Conservation (phyloP, 148 eudicot genomes). For the Silene uniflora region DNA sequence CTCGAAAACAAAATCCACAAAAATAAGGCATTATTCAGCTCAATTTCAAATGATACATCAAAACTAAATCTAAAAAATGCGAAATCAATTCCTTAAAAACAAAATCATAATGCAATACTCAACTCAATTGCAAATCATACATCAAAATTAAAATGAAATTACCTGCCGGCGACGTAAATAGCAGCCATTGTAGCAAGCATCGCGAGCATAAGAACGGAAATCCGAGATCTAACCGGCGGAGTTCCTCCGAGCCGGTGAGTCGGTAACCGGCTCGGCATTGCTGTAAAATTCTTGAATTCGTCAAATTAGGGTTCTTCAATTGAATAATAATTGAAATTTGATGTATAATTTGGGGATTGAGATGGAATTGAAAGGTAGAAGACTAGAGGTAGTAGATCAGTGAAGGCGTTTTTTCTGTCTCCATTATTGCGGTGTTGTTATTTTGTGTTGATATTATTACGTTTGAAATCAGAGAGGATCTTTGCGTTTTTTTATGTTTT, state of each 20-base stretch:
- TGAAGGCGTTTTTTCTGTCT: neutral
- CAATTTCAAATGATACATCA: neutral
- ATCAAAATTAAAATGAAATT: neutral
- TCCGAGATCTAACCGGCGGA: conserved; percentile 46
- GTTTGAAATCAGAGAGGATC: neutral
- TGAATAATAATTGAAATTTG: neutral
- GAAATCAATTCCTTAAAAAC: too few relatives aligned
- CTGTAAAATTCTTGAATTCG: neutral
- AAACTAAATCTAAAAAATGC: too few relatives aligned
- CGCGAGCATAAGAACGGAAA: conserved; percentile 46
- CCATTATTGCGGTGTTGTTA: neutral
- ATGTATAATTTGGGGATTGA: neutral
- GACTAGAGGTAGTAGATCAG: neutral
- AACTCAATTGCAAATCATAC: too few relatives aligned
- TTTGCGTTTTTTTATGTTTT: neutral
- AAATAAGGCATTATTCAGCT: neutral
- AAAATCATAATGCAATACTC: too few relatives aligned
- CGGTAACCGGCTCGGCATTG: conserved; percentile 57
- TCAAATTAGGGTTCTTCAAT: neutral
- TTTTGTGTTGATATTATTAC: neutral
- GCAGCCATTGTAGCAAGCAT: conserved; percentile 87
- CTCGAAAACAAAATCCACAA: neutral
- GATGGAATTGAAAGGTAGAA: neutral
- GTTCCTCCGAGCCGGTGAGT: conserved; percentile 43
- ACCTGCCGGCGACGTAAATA: conserved; percentile 73